Conservation (phyloP, 2,329 filamentous ascomycete genomes). For the Ascochyta lentis region DNA sequence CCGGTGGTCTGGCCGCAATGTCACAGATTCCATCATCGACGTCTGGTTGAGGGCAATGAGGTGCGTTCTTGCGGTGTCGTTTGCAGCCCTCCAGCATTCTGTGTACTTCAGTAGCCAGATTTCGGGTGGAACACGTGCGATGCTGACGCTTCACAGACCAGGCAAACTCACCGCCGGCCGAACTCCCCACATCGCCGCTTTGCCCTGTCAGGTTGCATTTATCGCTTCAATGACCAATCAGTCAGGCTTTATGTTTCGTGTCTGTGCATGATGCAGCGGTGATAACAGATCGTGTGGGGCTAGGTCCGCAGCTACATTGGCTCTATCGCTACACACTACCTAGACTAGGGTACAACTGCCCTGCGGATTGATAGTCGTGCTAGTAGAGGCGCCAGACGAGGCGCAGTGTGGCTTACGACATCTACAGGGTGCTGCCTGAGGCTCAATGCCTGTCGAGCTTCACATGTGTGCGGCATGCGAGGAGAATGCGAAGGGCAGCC, state of each 20-base stretch:
- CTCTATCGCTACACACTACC: constrained; percentile 2
- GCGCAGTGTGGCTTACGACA: constrained; percentile 1
- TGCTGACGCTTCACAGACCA: constrained; percentile 16
- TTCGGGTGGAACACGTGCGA: constrained; percentile 13
- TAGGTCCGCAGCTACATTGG: constrained; percentile 5
- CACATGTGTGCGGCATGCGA: background rate
- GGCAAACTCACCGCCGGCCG: constrained; percentile 17
- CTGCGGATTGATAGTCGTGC: background rate
- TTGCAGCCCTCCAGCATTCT: constrained; percentile 1
- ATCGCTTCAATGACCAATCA: constrained; percentile 5
- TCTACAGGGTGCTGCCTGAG: background rate
- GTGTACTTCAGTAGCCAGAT: background rate
- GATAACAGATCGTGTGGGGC: constrained; percentile 5
- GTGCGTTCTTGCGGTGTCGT: constrained; percentile 2
- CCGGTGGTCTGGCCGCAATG: background rate
- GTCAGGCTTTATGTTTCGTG: background rate
- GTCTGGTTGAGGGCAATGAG: background rate
- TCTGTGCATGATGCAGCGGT: constrained; percentile 11
- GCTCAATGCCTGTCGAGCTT: background rate
- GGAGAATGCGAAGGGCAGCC: background rate
- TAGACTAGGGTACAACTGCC: constrained; percentile 1
- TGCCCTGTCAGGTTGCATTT: constrained; percentile 5
- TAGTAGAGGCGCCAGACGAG: background rate
- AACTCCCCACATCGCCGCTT: constrained; percentile 9
- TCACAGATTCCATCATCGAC: background rate